phyloP scores from a whole-genome alignment of 768 basidiomycete species.

The Leccinum sublutescens region DNA sequence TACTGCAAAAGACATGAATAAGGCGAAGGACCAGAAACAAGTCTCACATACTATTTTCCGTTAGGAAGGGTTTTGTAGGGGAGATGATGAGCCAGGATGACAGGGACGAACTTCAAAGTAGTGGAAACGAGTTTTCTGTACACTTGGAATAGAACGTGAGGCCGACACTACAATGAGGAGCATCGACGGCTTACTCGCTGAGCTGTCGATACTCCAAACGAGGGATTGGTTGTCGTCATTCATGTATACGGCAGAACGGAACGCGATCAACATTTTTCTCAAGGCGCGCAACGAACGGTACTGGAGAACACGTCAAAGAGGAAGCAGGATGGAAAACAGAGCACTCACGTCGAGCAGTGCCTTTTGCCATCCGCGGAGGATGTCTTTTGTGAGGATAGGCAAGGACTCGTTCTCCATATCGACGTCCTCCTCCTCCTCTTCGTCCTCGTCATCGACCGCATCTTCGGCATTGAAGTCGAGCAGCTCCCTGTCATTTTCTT shows the following conservation, averaged over 20 bases:
- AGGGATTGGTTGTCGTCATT: constrained; percentile 79
- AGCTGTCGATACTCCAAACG: constrained; percentile 85
- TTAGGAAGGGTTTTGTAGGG: constrained; percentile 80
- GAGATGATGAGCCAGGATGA: constrained; percentile 82
- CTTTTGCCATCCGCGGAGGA: constrained; percentile 84
- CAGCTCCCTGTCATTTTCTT: constrained; percentile 93
- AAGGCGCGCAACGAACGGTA: constrained; percentile 83
- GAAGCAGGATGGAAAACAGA: neutral
- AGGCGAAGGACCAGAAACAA: no score
- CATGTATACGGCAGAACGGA: constrained; percentile 87
- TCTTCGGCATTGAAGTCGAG: constrained; percentile 67
- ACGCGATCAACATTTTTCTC: constrained; percentile 82
- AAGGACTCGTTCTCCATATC: constrained; percentile 43
- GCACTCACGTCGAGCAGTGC: constrained; percentile 72
- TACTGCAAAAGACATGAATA: constrained; percentile 47
- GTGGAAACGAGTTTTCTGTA: constrained; percentile 92
- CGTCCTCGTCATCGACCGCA: constrained; percentile 49
- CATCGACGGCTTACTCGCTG: constrained; percentile 37
- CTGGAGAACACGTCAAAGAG: constrained; percentile 39
- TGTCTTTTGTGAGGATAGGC: constrained; percentile 64
- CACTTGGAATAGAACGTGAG: constrained; percentile 45
- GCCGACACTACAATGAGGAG: neutral
- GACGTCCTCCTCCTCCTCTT: constrained; percentile 38
- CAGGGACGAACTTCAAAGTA: constrained; percentile 84
- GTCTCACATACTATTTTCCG: constrained; percentile 76